Percentiles rank a stretch among this genome's conserved stretches.
Evolutionary conservation across 768 basidiomycete species (phyloP).

Genomic region (Trametes elegans): DNA sequence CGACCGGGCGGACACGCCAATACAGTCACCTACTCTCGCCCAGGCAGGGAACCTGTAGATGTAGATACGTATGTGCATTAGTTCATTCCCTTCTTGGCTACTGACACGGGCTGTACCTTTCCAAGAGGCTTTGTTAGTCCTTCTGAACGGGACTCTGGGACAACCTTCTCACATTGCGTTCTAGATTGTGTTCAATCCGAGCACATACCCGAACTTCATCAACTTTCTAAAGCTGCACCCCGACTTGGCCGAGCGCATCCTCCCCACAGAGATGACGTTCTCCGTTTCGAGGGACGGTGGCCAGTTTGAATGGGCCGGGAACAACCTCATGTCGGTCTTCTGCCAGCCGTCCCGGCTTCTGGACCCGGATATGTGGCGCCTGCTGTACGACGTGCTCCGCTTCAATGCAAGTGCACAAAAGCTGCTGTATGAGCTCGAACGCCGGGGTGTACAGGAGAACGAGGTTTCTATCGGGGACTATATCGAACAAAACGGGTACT

Average conservation of each 20-base stretch:
- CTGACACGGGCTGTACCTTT: neutral
- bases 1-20: constrained; percentile 78
- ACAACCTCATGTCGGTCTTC: constrained; percentile 59
- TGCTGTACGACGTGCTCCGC: constrained; percentile 67
- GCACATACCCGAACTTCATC: constrained; percentile 77
- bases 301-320: constrained; percentile 75
- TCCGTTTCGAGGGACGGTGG: constrained; percentile 70
- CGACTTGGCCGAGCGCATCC: constrained; percentile 39
- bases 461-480: constrained; percentile 53
- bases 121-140: constrained; percentile 55
- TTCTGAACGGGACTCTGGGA: neutral
- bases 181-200: constrained; percentile 75
- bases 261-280: constrained; percentile 76
- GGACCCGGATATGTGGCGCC: constrained; percentile 66
- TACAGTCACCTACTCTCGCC: constrained; percentile 54
- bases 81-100: neutral
- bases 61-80: constrained; percentile 66
- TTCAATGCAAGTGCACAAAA: constrained; percentile 70
- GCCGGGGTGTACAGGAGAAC: constrained; percentile 24
- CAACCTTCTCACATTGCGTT: neutral
- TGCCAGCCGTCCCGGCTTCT: constrained; percentile 62
- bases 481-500: constrained; percentile 61
- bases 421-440: constrained; percentile 33
- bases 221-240: constrained; percentile 56
- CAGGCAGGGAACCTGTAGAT: constrained; percentile 40